Conservation (phyloP, 75 land plant genomes). For the Cunninghamia lanceolata region DNA sequence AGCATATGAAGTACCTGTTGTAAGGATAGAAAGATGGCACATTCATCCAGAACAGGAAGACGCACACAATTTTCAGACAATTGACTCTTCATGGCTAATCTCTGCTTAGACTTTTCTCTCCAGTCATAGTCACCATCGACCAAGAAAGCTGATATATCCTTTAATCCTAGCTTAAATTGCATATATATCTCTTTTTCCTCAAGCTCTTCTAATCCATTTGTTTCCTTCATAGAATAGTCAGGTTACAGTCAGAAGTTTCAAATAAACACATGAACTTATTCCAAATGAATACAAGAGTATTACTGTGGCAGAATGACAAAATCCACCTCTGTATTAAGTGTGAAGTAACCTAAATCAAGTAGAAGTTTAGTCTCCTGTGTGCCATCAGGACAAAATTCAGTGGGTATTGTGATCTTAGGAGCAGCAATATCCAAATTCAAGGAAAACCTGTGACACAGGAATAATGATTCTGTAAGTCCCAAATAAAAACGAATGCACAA, state of each 20-base stretch:
- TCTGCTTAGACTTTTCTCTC: conserved; percentile 25
- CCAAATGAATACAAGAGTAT: neutral
- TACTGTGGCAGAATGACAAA: neutral
- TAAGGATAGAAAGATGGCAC: conserved; percentile 75
- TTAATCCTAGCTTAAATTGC: conserved; percentile 75
- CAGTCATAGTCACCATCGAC: conserved; percentile 92
- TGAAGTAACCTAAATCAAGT: conserved; percentile 87
- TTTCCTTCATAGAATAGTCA: conserved; percentile 40
- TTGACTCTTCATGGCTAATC: conserved; percentile 2
- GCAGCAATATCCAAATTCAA: conserved; percentile 97
- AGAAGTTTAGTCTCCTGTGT: conserved; percentile 69
- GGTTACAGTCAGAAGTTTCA: neutral
- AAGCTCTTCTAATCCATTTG: conserved; percentile 16
- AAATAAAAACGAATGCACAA: neutral
- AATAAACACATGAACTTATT: neutral
- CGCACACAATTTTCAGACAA: conserved; percentile 12
- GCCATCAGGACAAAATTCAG: conserved; percentile 83
- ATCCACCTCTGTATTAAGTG: conserved; percentile 67
- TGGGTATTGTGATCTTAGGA: conserved; percentile 93
- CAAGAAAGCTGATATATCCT: conserved; percentile 91
- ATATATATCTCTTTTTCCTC: conserved; percentile 73
- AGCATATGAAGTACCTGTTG: conserved; percentile 67
- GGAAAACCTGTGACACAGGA: conserved; percentile 53
- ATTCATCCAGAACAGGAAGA: conserved; percentile 88
- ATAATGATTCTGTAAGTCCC: neutral